Base-by-base conservation (phyloP, 2,329 filamentous ascomycete genomes). In the Emergomyces pasteurianus region DNA sequence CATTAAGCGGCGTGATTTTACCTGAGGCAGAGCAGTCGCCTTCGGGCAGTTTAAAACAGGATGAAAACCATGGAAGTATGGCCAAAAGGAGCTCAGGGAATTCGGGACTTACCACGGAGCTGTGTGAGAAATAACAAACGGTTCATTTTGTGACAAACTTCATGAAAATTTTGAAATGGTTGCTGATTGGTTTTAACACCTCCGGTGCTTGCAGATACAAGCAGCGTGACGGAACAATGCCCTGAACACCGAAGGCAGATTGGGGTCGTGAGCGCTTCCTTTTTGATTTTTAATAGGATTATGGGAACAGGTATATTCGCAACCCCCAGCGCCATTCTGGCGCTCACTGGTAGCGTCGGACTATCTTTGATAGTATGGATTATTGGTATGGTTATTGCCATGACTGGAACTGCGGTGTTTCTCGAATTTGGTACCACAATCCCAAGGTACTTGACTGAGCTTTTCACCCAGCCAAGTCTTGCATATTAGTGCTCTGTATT, bases 261-360 rank as follows among this genome's bases (percentile, higher is more conserved):
- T 58, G 74, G 75, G 52, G 66, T 75, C 8, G 61, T 76, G 62
- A 75, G 71, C 61, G 75, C 75, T n/a, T 67, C 76, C 2, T 75
- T 78, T 60, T 67, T 80, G 52, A 79, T 79, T 60, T 77, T 80
- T 65, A 80, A 79, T 65, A 74, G 78, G 2, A 74, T 78, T 43
- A 74, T 79, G 59, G 79, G 79, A 14, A 78, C 78, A 0, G 79
- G 79, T 46, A 79, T 81, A 61, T 81, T 79, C 65, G 77, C 76
- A 7, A 80, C 77, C 0, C 79, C 79, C 3, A 74, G 76, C 43
- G 73, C 74, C 3, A 77, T 81, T 57, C 68, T 80, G 26, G 66
- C 68, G 1, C 68, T 76, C 64, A 77, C 74, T 1, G 74, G 77
- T 1, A 80, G 77, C 63, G 73, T 80, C 42, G 78, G 77, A 6